Evolutionary conservation across 352 stramenopile genomes (phyloP), one percentile per base, ranked within the genome.

Genomic region (Phytophthora syringae): DNA sequence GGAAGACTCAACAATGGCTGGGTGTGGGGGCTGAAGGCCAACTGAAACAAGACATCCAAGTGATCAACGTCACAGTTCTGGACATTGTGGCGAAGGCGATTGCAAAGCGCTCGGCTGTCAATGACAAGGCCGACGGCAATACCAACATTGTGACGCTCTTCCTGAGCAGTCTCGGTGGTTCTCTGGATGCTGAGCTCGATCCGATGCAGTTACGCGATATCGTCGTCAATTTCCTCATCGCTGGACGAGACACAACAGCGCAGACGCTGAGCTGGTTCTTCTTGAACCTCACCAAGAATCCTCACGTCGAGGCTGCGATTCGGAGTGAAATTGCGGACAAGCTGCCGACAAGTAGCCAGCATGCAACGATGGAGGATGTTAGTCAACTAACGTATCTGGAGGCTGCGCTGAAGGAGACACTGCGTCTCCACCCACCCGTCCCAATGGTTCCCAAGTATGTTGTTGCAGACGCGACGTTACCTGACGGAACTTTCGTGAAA

Each of bases 181-280:
- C 71, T 3, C 56, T 61, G 6, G 61, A 70, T 3, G 74, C 72
- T 34, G 39, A 50, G 3, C 65, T 81, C 28, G 70, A 79, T 18
- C 60, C 72, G 11, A 54, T 37, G 3, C 79, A 70, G 39, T 36
- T 94, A 3, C 81, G 82, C 21, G 79, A 95, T 60, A 78, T 96
- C 13, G 78, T 91, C 16, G 65, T 96, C 20, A 93, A 81, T 57
- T 90, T 95, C 62, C 57, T 96, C 27, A 74, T 95, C 39, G 87
- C 85, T 30, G 87, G 87, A 2, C 74, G 88, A 3, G 87, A 96
- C 63, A 88, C 88, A 0, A 93, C 85, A 1, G 82, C 88, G 7
- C 83, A 87, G 24, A 70, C 82, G 6, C 64, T 95, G 6, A 72
- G 65, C 13, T 95, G 88, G 88, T 77, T 92, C 54, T 86, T 93